Conservation (phyloP, 305 asterid genomes). For the Lippia alba region DNA sequence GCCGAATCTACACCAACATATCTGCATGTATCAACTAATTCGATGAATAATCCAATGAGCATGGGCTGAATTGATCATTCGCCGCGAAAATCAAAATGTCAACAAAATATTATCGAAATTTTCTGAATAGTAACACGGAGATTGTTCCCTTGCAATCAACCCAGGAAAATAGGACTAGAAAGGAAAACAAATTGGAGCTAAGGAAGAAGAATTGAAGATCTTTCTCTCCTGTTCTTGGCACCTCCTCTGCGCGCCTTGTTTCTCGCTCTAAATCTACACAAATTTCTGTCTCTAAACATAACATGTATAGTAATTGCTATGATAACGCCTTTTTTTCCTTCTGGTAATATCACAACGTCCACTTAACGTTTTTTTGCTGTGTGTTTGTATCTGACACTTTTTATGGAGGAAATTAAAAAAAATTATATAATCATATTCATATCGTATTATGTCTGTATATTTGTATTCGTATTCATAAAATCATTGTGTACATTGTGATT, state of each 20-base stretch:
- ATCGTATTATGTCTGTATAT: no score
- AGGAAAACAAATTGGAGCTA: slow-evolving; percentile 15
- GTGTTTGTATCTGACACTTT: no score
- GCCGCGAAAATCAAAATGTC: slow-evolving; percentile 1
- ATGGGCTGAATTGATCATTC: slow-evolving; percentile 15
- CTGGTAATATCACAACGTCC: no score
- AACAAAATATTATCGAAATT: not conserved
- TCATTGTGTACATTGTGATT: no score
- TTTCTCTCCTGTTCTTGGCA: slow-evolving; percentile 34
- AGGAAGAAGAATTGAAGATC: slow-evolving; percentile 30
- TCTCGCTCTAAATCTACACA: slow-evolving; percentile 33
- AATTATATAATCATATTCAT: no score
- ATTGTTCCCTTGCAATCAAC: slow-evolving; percentile 30
- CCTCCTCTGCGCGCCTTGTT: slow-evolving; percentile 41
- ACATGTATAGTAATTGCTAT: not conserved
- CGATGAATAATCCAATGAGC: slow-evolving; percentile 30
- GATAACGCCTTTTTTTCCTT: not conserved
- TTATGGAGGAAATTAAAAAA: no score
- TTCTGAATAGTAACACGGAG: slow-evolving; percentile 19
- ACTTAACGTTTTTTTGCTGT: no score
- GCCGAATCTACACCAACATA: slow-evolving; percentile 2
- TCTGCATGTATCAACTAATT: slow-evolving; percentile 10
- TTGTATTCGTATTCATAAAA: no score
- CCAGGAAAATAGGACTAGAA: slow-evolving; percentile 38
- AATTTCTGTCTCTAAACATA: slow-evolving; percentile 20